These are phyloP conservation scores for Plasmodium gonderi DNA, from an alignment of 169 alveolate species.

Conservation along the genomic window DNA sequence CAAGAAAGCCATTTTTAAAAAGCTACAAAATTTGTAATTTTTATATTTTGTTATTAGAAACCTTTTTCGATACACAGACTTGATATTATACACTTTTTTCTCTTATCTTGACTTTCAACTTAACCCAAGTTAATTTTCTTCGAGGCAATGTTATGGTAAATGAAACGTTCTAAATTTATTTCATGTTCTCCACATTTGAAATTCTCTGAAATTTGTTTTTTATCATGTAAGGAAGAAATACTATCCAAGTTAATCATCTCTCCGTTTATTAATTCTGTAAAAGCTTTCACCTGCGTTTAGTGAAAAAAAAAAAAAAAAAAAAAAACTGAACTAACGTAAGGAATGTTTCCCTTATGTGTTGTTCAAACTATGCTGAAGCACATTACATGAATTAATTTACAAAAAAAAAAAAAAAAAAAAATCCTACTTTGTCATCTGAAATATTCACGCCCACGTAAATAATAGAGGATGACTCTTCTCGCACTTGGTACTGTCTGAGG, in stretches of 20 bases:
- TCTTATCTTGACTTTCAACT: not conserved
- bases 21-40: too few relatives aligned
- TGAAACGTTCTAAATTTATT: slow-evolving; percentile 20
- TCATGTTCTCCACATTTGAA: slow-evolving; percentile 25
- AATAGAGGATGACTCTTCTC: slow-evolving; percentile 18
- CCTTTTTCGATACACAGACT: not conserved
- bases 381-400: too few relatives aligned
- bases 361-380: too few relatives aligned
- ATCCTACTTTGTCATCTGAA: slow-evolving; percentile 17
- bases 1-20: too few relatives aligned
- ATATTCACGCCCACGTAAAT: slow-evolving; percentile 63
- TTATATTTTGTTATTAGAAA: not conserved
- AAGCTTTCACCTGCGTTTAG: not conserved
- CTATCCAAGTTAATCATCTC: not conserved
- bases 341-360: too few relatives aligned
- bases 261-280: slow-evolving; percentile 20
- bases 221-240: slow-evolving; percentile 14
- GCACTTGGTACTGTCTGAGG: slow-evolving; percentile 40
- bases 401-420: not conserved
- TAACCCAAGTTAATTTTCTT: slow-evolving; percentile 31
- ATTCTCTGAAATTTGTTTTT: slow-evolving; percentile 18
- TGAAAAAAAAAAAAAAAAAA: not conserved
- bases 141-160: slow-evolving; percentile 50
- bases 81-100: not conserved
- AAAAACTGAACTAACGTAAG: not conserved